phyloP scores from a whole-genome alignment of 768 basidiomycete genomes.

The Collybia nuda region DNA sequence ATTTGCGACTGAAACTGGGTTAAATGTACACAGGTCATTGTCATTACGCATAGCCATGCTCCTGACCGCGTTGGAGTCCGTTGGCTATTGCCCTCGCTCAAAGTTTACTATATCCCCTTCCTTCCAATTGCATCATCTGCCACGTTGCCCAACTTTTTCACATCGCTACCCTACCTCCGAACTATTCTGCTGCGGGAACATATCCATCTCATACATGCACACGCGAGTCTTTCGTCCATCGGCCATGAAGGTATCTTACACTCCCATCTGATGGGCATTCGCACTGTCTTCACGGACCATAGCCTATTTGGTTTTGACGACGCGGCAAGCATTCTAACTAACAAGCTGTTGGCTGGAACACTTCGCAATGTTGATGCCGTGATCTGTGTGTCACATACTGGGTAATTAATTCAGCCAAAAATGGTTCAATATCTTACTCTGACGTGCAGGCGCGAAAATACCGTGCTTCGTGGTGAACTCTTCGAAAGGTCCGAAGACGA shows the following conservation, averaged over 20 bases:
- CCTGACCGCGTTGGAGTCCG: conserved; percentile 86
- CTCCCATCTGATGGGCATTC: conserved; percentile 80
- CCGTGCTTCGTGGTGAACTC: conserved; percentile 82
- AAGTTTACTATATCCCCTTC: conserved; percentile 94
- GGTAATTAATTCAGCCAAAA: conserved; percentile 46
- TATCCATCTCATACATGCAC: conserved; percentile 86
- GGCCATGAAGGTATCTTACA: conserved; percentile 94
- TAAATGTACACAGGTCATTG: conserved; percentile 65
- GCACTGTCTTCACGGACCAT: conserved; percentile 96
- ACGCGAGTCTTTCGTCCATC: conserved; percentile 86
- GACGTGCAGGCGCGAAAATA: conserved; percentile 88
- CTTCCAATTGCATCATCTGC: conserved; percentile 88
- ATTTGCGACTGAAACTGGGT: not conserved
- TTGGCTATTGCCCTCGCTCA: conserved; percentile 83
- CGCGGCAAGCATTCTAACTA: conserved; percentile 95
- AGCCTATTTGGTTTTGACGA: conserved; percentile 96
- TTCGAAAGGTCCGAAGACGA: conserved; percentile 52
- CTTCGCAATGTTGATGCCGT: conserved; percentile 91
- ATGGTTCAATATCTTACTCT: not conserved
- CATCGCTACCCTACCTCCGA: conserved; percentile 88
- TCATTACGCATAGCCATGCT: conserved; percentile 90
- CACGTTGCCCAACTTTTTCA: conserved; percentile 92
- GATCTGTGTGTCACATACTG: conserved; percentile 96
- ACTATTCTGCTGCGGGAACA: conserved; percentile 85
- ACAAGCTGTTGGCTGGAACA: conserved; percentile 87